phyloP scores from a whole-genome alignment of 179 eudicot species.

The Amaranthus tricolor region DNA sequence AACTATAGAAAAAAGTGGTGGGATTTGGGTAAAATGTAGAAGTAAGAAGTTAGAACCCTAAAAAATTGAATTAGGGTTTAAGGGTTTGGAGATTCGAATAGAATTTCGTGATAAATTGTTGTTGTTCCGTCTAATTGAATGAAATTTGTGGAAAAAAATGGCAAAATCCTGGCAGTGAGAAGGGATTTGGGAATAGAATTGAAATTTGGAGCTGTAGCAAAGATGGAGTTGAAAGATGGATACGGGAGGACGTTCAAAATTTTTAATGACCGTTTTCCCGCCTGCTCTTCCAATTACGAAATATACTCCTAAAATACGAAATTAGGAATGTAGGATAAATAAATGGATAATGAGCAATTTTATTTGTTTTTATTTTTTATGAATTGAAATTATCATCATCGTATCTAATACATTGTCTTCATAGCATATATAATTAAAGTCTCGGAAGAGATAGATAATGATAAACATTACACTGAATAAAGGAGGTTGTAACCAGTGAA shows the following conservation, averaged over 20 bases:
- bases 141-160: neutral
- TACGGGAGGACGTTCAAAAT: conserved; percentile 20
- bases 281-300: conserved; percentile 7
- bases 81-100: conserved; percentile 2
- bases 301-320: neutral
- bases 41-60: conserved; percentile 6
- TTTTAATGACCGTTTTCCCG: conserved; percentile 30
- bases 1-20: conserved; percentile 22
- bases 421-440: too few relatives aligned
- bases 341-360: neutral
- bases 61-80: conserved; percentile 10
- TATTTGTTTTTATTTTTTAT: too few relatives aligned
- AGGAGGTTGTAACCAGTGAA: too few relatives aligned
- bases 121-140: neutral
- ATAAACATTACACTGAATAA: too few relatives aligned
- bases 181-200: neutral
- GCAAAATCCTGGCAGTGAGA: neutral
- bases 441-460: too few relatives aligned
- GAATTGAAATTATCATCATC: too few relatives aligned
- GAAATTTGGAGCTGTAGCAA: neutral
- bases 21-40: conserved; percentile 4
- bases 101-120: neutral
- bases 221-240: neutral
- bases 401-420: too few relatives aligned
- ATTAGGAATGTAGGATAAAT: neutral